Base-by-base conservation (phyloP, 495 filamentous ascomycete genomes). In the Talaromyces adpressus region DNA sequence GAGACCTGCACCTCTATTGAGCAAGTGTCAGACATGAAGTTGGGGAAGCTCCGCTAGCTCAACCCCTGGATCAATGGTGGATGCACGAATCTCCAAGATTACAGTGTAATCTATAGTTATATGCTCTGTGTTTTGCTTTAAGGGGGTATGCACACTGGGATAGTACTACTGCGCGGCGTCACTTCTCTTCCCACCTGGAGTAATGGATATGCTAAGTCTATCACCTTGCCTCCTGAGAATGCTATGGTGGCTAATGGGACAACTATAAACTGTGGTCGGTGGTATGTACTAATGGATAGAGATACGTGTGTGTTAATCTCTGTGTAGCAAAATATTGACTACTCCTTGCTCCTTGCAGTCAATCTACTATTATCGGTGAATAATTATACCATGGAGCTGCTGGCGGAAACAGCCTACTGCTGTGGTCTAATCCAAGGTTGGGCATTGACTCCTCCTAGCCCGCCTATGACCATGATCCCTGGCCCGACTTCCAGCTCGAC, bases 61-160 rank as follows among this genome's bases (percentile, higher is more conserved):
- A 69, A 67, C 25, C 65, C 68, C 36, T 69, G 63, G 68, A 59
- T 69, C 39, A 66, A 69, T 16, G 27, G 27, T 4, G 27, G 27
- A 29, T 29, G 27, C 27, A 29, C 27, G 0, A 29, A 29, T 4
- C 65, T 69, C 51, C 59, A 66, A n/a, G 27, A 34, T 7, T 45
- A 16, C 20, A 25, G 7, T 6, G 41, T 39, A 6, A 18, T 23
- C 16, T 16, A 36, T 22, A 63, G 65, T 1, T 29, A 57, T 20
- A 45, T 66, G 6, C 32, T 69, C 18, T 69, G 63, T 39, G 57
- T 67, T 9, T 60, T 52, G 7, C 63, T 64, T 2, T 52, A 67
- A 59, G 63, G 51, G 12, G 58, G 63, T 4, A 27, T 16, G 27
- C 64, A 41, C 12, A 64, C 23, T 3, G 27, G 16, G 2, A 60